Percentiles rank a stretch among this genome's conserved stretches.
These are phyloP conservation scores for Pseudofabraea citricarpa DNA, from an alignment of 2,329 filamentous ascomycete genomes.

Conservation along the genomic window DNA sequence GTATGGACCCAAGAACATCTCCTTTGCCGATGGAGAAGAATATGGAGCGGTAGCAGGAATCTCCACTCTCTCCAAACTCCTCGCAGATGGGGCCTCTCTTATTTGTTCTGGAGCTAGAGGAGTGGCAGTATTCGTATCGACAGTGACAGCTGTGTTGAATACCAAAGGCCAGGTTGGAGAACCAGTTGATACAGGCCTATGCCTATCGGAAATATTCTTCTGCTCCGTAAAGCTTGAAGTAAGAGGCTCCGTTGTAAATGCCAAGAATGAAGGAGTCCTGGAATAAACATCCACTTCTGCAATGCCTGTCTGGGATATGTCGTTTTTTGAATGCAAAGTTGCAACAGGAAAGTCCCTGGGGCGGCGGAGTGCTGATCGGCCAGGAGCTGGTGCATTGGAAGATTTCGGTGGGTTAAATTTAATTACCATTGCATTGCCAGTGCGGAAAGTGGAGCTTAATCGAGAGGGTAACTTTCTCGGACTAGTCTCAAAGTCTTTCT, in stretches of 20 bases:
- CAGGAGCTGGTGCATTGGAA: conserved; percentile 4
- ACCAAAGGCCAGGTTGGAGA: not conserved
- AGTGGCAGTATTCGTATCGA: not conserved
- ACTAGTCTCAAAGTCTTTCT: conserved; percentile 8
- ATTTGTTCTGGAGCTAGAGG: not conserved
- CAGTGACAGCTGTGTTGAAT: not conserved
- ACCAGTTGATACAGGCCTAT: not conserved
- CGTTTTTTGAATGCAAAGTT: not conserved
- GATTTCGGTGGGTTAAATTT: conserved; percentile 14
- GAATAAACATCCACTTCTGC: not conserved
- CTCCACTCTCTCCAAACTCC: not conserved
- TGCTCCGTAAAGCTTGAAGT: conserved; percentile 1
- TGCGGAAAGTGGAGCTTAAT: conserved; percentile 9
- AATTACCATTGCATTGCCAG: conserved; percentile 9
- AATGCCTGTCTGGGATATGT: not conserved
- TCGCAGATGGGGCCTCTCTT: not conserved
- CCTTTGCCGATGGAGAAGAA: not conserved
- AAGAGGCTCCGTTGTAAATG: not conserved
- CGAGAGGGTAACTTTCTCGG: conserved; percentile 9
- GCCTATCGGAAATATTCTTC: not conserved
- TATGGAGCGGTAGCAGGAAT: not conserved
- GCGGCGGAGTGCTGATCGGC: conserved; percentile 1
- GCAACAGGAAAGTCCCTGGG: not conserved
- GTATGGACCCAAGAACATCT: not conserved
- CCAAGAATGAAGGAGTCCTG: not conserved